Percentiles rank a stretch among this genome's conserved stretches.
Conservation (phyloP, 1,284 basidiomycete species). For the Cutaneotrichosporon dermatis region DNA sequence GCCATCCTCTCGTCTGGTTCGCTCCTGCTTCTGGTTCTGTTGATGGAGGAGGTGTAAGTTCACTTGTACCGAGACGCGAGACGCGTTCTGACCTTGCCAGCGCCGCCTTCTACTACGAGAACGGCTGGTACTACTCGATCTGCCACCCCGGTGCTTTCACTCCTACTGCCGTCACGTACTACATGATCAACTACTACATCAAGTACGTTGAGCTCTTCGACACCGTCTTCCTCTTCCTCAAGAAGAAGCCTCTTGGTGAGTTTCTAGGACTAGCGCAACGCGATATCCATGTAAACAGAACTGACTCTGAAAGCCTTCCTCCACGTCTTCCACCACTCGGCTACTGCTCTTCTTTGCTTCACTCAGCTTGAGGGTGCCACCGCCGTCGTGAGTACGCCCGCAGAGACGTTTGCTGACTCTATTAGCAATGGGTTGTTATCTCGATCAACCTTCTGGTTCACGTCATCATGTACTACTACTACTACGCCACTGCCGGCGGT, state of each 20-base stretch:
- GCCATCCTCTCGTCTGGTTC: conserved; percentile 79
- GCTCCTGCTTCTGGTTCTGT: conserved; percentile 71
- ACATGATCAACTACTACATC: conserved; percentile 98
- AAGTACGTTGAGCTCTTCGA: conserved; percentile 91
- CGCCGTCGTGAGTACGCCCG: conserved; percentile 54
- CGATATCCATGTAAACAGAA: no score
- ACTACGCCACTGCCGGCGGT: conserved; percentile 92
- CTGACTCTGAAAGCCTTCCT: conserved; percentile 65
- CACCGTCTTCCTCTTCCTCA: conserved; percentile 94
- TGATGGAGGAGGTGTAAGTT: conserved; percentile 77
- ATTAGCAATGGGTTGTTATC: conserved; percentile 90
- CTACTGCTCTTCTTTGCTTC: conserved; percentile 93
- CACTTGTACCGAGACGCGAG: not conserved
- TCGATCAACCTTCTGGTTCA: conserved; percentile 88
- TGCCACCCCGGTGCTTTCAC: conserved; percentile 80
- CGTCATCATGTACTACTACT: conserved; percentile 99
- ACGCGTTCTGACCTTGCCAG: conserved; percentile 20
- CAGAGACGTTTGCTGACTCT: no score
- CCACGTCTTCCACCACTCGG: conserved; percentile 98
- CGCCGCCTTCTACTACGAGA: conserved; percentile 65
- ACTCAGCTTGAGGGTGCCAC: conserved; percentile 89
- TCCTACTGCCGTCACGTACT: conserved; percentile 82
- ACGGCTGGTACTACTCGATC: conserved; percentile 70
- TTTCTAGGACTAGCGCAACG: conserved; percentile 8
- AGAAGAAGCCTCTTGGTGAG: conserved; percentile 93